A percentile compares a stretch with the other conserved stretches of the same genome.
Conservation (phyloP, 768 basidiomycete genomes). For the Kwoniella bestiolae region DNA sequence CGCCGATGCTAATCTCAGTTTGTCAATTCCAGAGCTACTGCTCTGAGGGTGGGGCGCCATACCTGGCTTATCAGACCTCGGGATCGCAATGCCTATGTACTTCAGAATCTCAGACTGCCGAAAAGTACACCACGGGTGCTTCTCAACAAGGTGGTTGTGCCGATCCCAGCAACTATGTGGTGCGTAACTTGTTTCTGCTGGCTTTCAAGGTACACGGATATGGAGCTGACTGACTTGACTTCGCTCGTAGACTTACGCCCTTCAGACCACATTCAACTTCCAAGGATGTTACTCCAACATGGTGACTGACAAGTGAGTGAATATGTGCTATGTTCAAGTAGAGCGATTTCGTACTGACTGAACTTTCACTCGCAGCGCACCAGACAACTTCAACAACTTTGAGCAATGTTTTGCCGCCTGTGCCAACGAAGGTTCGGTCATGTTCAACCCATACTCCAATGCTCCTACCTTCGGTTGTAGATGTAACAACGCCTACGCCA, state of each 20-base stretch:
- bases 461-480: constrained; percentile 8
- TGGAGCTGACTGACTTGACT: too few relatives aligned
- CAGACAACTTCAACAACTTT: background rate
- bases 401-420: constrained; percentile 11
- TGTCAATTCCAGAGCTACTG: background rate
- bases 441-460: background rate
- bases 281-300: constrained; percentile 13
- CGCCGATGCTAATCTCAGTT: too few relatives aligned
- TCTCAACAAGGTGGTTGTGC: background rate
- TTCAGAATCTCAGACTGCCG: background rate
- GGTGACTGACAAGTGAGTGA: constrained; percentile 16
- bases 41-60: background rate
- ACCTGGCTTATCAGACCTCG: background rate
- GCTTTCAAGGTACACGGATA: background rate
- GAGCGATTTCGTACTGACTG: background rate
- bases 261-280: constrained; percentile 7
- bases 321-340: background rate
- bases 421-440: constrained; percentile 12
- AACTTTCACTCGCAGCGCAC: background rate
- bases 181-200: background rate
- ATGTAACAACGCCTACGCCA: constrained; percentile 10
- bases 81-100: background rate
- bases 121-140: background rate
- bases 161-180: background rate
- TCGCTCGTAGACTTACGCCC: background rate